Evolutionary conservation across 345 rosid species (phyloP), one percentile per base, ranked within the genome.

Genomic region (Hibiscus syriacus): DNA sequence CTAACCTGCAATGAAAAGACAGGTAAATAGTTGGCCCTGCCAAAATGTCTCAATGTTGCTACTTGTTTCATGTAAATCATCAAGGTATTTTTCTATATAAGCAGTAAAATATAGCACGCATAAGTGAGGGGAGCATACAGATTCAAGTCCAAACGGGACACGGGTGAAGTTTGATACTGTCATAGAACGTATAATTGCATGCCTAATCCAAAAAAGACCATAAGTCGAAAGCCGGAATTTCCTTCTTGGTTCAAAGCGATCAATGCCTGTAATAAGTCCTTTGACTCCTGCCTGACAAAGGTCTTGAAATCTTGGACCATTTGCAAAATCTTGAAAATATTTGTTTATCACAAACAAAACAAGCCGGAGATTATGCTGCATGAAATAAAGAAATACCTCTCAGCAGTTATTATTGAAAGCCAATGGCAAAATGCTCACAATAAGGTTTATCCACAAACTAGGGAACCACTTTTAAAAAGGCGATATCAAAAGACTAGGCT

Each of bases 331-430:
- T 76, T 89, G 92, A 76, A 94, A 94, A 53, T 91, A 84, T 76
- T 87, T 91, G 73, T 89, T 94, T 76, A 91, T 91, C 34, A 81
- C 90, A 70, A 91, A 94, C 80, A 94, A 68, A 12, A 94, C 88
- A 53, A 94, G 91, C 49, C 99, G 87, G 68, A 94, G 97, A 84
- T 94, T 94, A 80, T 89, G 97, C 99, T 94, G 97, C 84, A 76
- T 76, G 64, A 69, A 29, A 49, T 38, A 41, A 34, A 58, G 52
- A 48, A 46, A 43, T 46, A 30, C 29, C 6, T 30, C 34, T 56
- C 1, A 56, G 27, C 55, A n/a, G 16, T 55, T 43, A 29, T 26
- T 13, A 26, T 50, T 27, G 39, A 32, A 25, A 48, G 26, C 26
- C 55, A 38, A 25, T 19, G 17, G 9, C 43, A 59, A 13, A 50